A percentile compares a stretch with the other conserved stretches of the same genome.
Evolutionary conservation across 202 grass and related monocot genomes (phyloP).

Genomic region (Panicum virgatum): DNA sequence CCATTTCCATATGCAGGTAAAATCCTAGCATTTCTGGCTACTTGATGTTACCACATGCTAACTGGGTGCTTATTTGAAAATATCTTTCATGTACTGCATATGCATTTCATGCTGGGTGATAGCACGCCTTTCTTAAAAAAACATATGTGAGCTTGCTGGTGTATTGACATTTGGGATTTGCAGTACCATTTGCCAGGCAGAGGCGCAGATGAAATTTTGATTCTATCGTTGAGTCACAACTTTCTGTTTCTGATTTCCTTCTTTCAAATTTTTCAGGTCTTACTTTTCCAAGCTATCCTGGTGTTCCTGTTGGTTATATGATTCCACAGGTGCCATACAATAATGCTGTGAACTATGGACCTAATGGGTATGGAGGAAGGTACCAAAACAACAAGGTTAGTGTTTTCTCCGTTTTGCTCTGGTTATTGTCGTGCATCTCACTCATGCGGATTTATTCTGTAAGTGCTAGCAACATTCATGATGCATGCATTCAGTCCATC

Average conservation of each 20-base stretch:
- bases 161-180: background rate
- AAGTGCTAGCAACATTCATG: too few relatives aligned
- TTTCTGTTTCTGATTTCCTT: conserved; percentile 15
- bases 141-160: conserved; percentile 3
- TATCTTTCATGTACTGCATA: background rate
- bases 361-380: conserved; percentile 88
- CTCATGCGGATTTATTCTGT: background rate
- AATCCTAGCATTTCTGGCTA: conserved; percentile 3
- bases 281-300: conserved; percentile 64
- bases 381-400: conserved; percentile 87
- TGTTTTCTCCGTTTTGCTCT: conserved; percentile 1
- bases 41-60: conserved; percentile 4
- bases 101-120: background rate
- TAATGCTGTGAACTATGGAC: conserved; percentile 72
- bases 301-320: conserved; percentile 90
- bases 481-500: background rate
- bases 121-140: background rate
- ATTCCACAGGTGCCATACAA: conserved; percentile 76
- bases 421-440: conserved; percentile 3
- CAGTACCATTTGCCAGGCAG: background rate
- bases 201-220: background rate
- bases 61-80: background rate
- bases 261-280: conserved; percentile 47
- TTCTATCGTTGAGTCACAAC: background rate
- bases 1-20: conserved; percentile 97